A percentile compares a stretch with the other conserved stretches of the same genome.
These are phyloP conservation scores for Phaeomoniella chlamydospora DNA, from an alignment of 2,329 filamentous ascomycete species.

Conservation along the genomic window DNA sequence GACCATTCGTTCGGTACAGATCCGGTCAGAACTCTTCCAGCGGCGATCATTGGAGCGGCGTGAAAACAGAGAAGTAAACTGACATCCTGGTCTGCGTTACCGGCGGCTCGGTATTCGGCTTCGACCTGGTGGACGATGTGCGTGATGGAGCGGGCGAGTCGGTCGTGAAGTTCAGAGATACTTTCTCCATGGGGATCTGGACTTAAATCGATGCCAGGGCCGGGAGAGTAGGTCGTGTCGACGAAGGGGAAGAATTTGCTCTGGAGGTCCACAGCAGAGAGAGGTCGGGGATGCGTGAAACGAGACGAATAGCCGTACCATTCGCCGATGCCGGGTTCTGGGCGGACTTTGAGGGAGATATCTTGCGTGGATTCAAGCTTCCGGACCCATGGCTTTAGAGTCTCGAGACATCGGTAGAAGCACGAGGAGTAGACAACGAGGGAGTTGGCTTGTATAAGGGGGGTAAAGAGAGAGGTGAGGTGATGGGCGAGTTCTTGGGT, in stretches of 20 bases:
- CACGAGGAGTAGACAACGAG: constrained; percentile 59
- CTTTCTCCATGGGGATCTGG: constrained; percentile 67
- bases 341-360: constrained; percentile 12
- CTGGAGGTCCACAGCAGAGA: constrained; percentile 46
- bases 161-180: constrained; percentile 64
- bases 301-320: constrained; percentile 72
- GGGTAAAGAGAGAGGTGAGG: constrained; percentile 41
- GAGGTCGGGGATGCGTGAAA: constrained; percentile 74
- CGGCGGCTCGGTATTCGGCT: constrained; percentile 19
- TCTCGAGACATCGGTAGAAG: constrained; percentile 80
- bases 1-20: constrained; percentile 55
- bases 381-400: constrained; percentile 50
- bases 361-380: constrained; percentile 14
- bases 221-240: constrained; percentile 30
- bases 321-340: constrained; percentile 44
- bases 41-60: constrained; percentile 75
- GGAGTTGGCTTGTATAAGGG: constrained; percentile 47
- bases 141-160: constrained; percentile 49
- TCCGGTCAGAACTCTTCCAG: constrained; percentile 72
- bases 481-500: constrained; percentile 58
- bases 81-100: constrained; percentile 39
- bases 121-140: constrained; percentile 19
- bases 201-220: constrained; percentile 39
- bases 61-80: constrained; percentile 75
- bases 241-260: constrained; percentile 50